Evolutionary conservation across 768 basidiomycete genomes (phyloP).

Genomic region (Russula griseocarnosa): DNA sequence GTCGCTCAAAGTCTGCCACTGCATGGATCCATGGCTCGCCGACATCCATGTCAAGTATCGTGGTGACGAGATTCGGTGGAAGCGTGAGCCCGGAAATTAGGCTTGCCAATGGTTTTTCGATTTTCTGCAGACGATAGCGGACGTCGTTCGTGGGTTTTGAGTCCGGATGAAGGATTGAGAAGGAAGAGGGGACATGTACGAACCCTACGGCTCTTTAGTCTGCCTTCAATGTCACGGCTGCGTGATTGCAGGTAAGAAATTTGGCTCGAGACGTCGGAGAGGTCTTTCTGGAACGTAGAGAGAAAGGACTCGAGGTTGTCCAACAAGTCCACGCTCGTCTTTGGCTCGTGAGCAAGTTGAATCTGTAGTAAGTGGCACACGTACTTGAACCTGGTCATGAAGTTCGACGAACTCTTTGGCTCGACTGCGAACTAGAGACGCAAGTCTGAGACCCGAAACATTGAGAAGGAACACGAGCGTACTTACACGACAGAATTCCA

Average conservation of each 20-base stretch:
- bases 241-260: conserved; percentile 90
- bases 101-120: conserved; percentile 81
- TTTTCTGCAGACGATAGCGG: conserved; percentile 51
- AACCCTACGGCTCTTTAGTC: conserved; percentile 81
- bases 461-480: not conserved
- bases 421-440: conserved; percentile 36
- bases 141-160: conserved; percentile 1
- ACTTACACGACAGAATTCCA: conserved; percentile 17
- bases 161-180: not conserved
- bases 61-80: conserved; percentile 69
- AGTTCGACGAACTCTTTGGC: conserved; percentile 76
- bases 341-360: conserved; percentile 3
- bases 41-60: conserved; percentile 80
- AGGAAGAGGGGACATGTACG: conserved; percentile 32
- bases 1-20: conserved; percentile 76
- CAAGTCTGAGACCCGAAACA: not conserved
- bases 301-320: conserved; percentile 88
- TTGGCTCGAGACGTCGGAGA: conserved; percentile 92
- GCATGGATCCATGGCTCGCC: conserved; percentile 84
- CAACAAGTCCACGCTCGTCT: conserved; percentile 85
- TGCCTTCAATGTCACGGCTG: conserved; percentile 85
- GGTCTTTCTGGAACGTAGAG: conserved; percentile 91
- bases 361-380: not conserved
- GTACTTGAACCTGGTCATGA: conserved; percentile 87
- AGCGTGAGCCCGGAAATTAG: conserved; percentile 79